Percentiles rank a stretch among this genome's conserved stretches.
Evolutionary conservation across 2,329 filamentous ascomycete genomes (phyloP).

Genomic region (Arthrobotrys musiformis): DNA sequence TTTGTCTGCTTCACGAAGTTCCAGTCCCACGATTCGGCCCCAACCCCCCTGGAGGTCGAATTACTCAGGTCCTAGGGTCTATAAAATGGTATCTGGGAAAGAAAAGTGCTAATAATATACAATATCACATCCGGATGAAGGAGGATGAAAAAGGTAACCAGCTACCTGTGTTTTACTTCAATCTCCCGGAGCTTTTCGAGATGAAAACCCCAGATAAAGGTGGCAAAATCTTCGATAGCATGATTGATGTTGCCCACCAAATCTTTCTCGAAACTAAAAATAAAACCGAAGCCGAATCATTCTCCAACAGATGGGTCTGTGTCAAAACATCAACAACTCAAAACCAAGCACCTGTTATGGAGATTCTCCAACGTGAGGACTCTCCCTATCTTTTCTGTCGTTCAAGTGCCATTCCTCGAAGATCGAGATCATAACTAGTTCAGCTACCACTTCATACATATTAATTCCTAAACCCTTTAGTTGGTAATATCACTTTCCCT

Average conservation of each 20-base stretch:
- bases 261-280: constrained; percentile 8
- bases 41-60: neutral
- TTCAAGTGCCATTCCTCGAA: neutral
- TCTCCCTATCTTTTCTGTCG: neutral
- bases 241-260: constrained; percentile 18
- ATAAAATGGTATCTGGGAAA: constrained; percentile 14
- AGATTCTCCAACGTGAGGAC: neutral
- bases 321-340: constrained; percentile 3
- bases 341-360: neutral
- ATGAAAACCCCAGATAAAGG: neutral
- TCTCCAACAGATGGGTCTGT: constrained; percentile 10
- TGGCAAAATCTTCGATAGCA: neutral
- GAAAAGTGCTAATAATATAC: neutral
- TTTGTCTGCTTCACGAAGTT: constrained; percentile 23
- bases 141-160: neutral
- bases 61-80: neutral
- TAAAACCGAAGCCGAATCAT: neutral
- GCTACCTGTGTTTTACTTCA: constrained; percentile 26
- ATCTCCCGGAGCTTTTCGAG: constrained; percentile 1
- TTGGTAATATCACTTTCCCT: no score
- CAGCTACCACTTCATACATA: neutral
- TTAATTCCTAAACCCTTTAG: neutral
- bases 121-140: constrained; percentile 25
- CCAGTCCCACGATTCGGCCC: neutral
- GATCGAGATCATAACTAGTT: neutral